These are phyloP conservation scores for Penicillium sp. DNA, from an alignment of 2,329 filamentous ascomycete genomes.

Conservation along the genomic window DNA sequence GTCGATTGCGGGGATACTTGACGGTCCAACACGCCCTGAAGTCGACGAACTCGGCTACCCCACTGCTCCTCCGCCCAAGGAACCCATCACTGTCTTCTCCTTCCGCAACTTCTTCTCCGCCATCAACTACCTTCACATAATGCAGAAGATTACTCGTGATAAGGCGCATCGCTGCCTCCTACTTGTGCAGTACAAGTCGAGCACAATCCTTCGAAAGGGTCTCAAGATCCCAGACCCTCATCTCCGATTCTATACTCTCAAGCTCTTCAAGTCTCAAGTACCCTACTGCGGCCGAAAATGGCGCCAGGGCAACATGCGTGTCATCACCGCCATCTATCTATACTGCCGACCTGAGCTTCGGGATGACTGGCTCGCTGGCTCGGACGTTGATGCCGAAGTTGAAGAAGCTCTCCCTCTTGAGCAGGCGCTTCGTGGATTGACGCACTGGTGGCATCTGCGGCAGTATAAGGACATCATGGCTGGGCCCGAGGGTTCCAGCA, in stretches of 20 bases:
- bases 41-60: constrained; percentile 91
- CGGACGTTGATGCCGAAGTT: constrained; percentile 90
- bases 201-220: constrained; percentile 87
- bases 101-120: constrained; percentile 93
- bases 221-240: constrained; percentile 88
- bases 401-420: constrained; percentile 92
- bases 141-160: constrained; percentile 96
- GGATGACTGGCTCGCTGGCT: constrained; percentile 91
- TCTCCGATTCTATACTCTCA: constrained; percentile 90
- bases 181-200: constrained; percentile 94
- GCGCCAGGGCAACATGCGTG: constrained; percentile 97
- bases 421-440: constrained; percentile 84
- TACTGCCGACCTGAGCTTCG: constrained; percentile 90
- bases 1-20: constrained; percentile 30
- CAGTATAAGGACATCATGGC: constrained; percentile 79
- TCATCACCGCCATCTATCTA: constrained; percentile 95
- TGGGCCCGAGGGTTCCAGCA: constrained; percentile 54
- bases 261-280: constrained; percentile 98
- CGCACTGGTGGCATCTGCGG: constrained; percentile 92
- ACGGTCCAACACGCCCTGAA: constrained; percentile 54
- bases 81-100: constrained; percentile 85
- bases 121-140: constrained; percentile 92
- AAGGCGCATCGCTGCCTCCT: constrained; percentile 94
- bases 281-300: constrained; percentile 98
- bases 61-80: constrained; percentile 66